Conservation (phyloP, 2,329 filamentous ascomycete species). For the Cytospora piceae region DNA sequence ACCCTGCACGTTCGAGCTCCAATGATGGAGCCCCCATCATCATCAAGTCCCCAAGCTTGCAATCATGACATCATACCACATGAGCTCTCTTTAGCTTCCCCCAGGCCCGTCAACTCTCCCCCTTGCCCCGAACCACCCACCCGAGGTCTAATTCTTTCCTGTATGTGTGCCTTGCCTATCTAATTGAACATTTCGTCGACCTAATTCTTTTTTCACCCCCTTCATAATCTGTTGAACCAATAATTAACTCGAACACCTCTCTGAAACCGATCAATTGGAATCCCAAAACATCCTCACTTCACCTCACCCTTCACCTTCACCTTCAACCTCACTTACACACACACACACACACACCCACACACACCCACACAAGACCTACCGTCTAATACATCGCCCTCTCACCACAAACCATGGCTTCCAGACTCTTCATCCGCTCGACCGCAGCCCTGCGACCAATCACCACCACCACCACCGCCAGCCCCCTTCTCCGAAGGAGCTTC, state of each 20-base stretch:
- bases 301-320: neutral
- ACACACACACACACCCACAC: too few relatives aligned
- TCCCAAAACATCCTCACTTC: neutral
- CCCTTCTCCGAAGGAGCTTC: constrained; percentile 20
- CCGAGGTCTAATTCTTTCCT: neutral
- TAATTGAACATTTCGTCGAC: neutral
- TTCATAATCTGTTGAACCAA: neutral
- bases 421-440: constrained; percentile 22
- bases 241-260: constrained; percentile 8
- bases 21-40: constrained; percentile 3
- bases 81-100: neutral
- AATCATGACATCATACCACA: constrained; percentile 28
- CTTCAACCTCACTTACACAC: neutral
- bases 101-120: neutral
- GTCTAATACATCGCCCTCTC: neutral
- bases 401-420: constrained; percentile 26
- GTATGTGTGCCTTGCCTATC: neutral
- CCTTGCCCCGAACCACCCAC: constrained; percentile 3
- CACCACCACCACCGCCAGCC: neutral
- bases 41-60: constrained; percentile 11
- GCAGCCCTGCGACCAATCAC: constrained; percentile 23
- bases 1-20: constrained; percentile 13
- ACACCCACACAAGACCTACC: neutral
- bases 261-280: constrained; percentile 15
- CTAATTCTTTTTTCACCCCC: constrained; percentile 5